These are phyloP conservation scores for Talaromyces liani DNA, from an alignment of 495 filamentous ascomycete species.

Conservation along the genomic window DNA sequence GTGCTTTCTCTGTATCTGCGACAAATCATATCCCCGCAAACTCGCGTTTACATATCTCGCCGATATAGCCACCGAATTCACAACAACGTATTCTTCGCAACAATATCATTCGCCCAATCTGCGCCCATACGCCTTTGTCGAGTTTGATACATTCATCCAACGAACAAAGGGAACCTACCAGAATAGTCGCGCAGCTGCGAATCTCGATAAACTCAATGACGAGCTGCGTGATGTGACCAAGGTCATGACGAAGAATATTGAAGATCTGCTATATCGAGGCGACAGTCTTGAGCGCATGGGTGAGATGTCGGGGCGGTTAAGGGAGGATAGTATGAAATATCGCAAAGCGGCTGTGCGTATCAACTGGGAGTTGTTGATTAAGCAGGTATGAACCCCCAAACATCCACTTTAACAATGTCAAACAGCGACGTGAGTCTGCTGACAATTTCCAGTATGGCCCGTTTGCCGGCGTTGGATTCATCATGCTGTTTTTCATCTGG, in stretches of 20 bases:
- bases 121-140: constrained; percentile 91
- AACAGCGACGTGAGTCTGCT: constrained; percentile 7
- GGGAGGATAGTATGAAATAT: constrained; percentile 93
- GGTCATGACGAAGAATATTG: constrained; percentile 99
- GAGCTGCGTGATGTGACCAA: constrained; percentile 96
- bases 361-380: constrained; percentile 94
- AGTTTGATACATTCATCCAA: constrained; percentile 95
- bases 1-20: constrained; percentile 88
- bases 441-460: constrained; percentile 65
- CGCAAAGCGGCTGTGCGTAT: constrained; percentile 86
- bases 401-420: no score
- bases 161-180: constrained; percentile 92
- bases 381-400: constrained; percentile 55
- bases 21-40: constrained; percentile 91
- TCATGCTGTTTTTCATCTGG: constrained; percentile 81
- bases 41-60: constrained; percentile 97
- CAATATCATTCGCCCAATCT: constrained; percentile 68
- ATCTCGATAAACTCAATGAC: constrained; percentile 85
- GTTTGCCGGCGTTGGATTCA: constrained; percentile 66
- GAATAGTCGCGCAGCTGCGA: constrained; percentile 78
- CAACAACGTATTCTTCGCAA: constrained; percentile 64
- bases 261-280: constrained; percentile 91
- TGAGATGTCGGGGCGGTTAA: constrained; percentile 75
- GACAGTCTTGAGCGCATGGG: constrained; percentile 97
- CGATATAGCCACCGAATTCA: constrained; percentile 86